Percentiles rank a stretch among this genome's conserved stretches.
These are phyloP conservation scores for Mycena polygramma DNA, from an alignment of 768 basidiomycete genomes.

Conservation along the genomic window DNA sequence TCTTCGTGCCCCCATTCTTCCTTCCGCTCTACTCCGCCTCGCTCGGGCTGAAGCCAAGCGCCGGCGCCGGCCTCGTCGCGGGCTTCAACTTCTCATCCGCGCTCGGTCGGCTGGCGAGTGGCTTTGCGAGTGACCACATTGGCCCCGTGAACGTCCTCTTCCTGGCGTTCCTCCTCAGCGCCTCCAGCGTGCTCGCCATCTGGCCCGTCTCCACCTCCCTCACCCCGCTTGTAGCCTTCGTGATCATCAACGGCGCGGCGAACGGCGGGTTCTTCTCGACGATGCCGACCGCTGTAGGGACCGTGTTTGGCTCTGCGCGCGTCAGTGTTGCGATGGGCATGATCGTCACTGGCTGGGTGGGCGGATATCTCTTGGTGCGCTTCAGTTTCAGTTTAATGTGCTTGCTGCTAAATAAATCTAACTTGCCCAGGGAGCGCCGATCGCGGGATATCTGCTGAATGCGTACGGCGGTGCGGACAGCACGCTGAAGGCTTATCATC, in stretches of 20 bases:
- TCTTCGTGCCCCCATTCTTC: slow-evolving; percentile 53
- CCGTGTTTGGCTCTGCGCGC: slow-evolving; percentile 45
- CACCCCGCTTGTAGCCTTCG: slow-evolving; percentile 40
- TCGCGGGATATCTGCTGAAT: slow-evolving; percentile 46
- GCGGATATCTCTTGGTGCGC: slow-evolving; percentile 41
- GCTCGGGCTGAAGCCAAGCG: slow-evolving; percentile 39
- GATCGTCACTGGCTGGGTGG: slow-evolving; percentile 48
- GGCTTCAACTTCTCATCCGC: slow-evolving; percentile 51
- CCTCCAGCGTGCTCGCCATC: slow-evolving; percentile 47
- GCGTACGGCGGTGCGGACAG: slow-evolving; percentile 41
- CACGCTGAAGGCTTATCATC: slow-evolving; percentile 43
- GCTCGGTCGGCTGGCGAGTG: slow-evolving; percentile 47
- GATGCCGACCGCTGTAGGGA: slow-evolving; percentile 47
- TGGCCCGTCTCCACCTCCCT: slow-evolving; percentile 46
- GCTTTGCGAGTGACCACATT: slow-evolving; percentile 45
- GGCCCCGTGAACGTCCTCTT: slow-evolving; percentile 47
- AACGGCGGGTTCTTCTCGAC: slow-evolving; percentile 52
- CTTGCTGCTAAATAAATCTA: no score
- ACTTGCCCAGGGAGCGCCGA: slow-evolving; percentile 47
- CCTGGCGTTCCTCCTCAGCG: slow-evolving; percentile 44
- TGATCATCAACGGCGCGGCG: slow-evolving; percentile 45
- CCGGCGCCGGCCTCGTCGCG: slow-evolving; percentile 47
- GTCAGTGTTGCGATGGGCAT: slow-evolving; percentile 49
- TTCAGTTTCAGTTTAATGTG: no score
- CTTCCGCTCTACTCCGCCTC: slow-evolving; percentile 51